Base-by-base conservation (phyloP, 2,329 filamentous ascomycete species). In the Leptographium wingfieldii region DNA sequence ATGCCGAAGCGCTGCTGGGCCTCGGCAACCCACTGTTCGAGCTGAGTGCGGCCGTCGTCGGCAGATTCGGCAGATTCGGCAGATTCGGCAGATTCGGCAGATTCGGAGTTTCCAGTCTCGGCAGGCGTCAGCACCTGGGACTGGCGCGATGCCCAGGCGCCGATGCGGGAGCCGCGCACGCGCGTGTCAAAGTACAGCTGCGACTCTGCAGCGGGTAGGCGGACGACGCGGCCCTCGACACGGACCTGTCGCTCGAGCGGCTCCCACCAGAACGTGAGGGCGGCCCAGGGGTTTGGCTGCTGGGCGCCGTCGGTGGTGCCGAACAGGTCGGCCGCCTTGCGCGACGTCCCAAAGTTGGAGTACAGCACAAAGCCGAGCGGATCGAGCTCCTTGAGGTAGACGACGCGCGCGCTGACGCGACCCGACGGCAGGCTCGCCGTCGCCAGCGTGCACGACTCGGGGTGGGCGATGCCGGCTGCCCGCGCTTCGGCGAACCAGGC, bases 381-480 rank as follows among this genome's bases (percentile, higher is more conserved):
- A 72, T 97, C 92, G 29, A 97, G 83, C 77, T 97, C 94, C 74
- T 99, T 99, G 65, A 99, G 80, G 74, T 97, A 99, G 46, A 99
- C 90, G 66, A 90, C 81, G 61, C 94, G 89, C 3, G 89, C 86
- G 55, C 85, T 90, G 25, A 97, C 88, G 55, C 88, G 85, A 62
- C 94, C 94, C 0, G 84, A 88, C 1, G 92, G 92, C 5, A 97
- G 80, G 29, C 80, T 77, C 0, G 92, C 91, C 0, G 94, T 99
- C 3, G 91, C 87, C 1, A 99, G 79, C 1, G 87, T 91, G 68
- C 90, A 91, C 1, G 94, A 89, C 73, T 99, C 94, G 1, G 92
- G 92, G 66, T 95, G 88, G 54, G 84, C 76, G 55, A 91, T 81
- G 10, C 58, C 49, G 55, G 53, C 11, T 16, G 69, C 69, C 63